phyloP scores from a whole-genome alignment of 2,329 filamentous ascomycete species.

The Phaeosphaeriaceae sp. region DNA sequence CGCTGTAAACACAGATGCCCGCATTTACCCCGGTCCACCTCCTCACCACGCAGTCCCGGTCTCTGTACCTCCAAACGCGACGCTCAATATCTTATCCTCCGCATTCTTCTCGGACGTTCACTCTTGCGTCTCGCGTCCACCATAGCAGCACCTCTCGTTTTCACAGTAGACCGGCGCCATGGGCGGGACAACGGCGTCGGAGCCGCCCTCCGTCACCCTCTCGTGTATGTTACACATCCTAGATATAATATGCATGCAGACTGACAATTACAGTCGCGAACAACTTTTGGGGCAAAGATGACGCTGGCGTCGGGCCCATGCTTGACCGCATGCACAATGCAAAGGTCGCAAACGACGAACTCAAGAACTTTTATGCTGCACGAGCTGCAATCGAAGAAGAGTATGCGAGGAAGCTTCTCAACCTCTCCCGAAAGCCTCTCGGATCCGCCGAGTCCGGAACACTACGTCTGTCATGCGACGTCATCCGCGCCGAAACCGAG shows the following conservation, averaged over 20 bases:
- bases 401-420: slow-evolving; percentile 87
- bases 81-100: slow-evolving; percentile 22
- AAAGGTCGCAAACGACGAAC: slow-evolving; percentile 87
- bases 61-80: slow-evolving; percentile 22
- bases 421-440: slow-evolving; percentile 84
- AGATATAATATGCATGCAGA: slow-evolving; percentile 11
- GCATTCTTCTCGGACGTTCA: slow-evolving; percentile 23
- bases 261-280: slow-evolving; percentile 78
- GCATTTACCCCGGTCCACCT: slow-evolving; percentile 23
- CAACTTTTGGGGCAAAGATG: slow-evolving; percentile 99
- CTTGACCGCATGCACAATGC: slow-evolving; percentile 93
- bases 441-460: slow-evolving; percentile 88
- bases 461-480: slow-evolving; percentile 83
- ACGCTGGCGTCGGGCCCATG: slow-evolving; percentile 90
- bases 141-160: slow-evolving; percentile 25
- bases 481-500: slow-evolving; percentile 87
- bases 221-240: slow-evolving; percentile 62
- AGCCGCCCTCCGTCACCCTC: slow-evolving; percentile 69
- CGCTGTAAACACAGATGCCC: slow-evolving; percentile 28
- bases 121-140: slow-evolving; percentile 15
- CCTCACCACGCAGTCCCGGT: slow-evolving; percentile 34
- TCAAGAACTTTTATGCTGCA: slow-evolving; percentile 89
- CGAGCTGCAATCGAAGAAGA: slow-evolving; percentile 96
- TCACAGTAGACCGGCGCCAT: slow-evolving; percentile 53
- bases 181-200: slow-evolving; percentile 65